Percentiles rank a stretch among this genome's conserved stretches.
phyloP scores from a whole-genome alignment of 495 filamentous ascomycete genomes.

The Gamarada debralockiae region DNA sequence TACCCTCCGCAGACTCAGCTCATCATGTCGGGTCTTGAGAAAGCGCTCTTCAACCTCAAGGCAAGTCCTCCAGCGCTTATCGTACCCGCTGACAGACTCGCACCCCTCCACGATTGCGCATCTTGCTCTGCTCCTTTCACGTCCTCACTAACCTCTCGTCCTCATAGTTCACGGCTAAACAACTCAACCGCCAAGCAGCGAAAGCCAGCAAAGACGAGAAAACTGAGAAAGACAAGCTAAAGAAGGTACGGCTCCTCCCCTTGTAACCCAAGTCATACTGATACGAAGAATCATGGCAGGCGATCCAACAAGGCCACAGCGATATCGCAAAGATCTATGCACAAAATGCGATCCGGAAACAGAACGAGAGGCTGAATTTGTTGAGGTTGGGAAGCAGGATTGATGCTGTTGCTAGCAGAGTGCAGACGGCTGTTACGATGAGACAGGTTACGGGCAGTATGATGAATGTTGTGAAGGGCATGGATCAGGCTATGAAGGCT shows the following conservation, averaged over 20 bases:
- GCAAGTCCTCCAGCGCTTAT: conserved; percentile 28
- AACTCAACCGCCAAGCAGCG: conserved; percentile 73
- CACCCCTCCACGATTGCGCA: neutral
- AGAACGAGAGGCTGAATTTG: conserved; percentile 63
- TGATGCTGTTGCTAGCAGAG: conserved; percentile 57
- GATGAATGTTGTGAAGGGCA: conserved; percentile 60
- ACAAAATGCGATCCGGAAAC: conserved; percentile 80
- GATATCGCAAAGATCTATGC: conserved; percentile 80
- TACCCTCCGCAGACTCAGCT: neutral
- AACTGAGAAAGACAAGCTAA: conserved; percentile 76
- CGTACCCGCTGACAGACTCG: conserved; percentile 4
- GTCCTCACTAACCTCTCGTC: neutral
- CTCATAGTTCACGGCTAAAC: conserved; percentile 74
- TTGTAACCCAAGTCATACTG: conserved; percentile 2
- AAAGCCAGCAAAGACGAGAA: conserved; percentile 83
- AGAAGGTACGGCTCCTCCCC: conserved; percentile 51
- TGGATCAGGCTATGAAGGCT: conserved; percentile 61
- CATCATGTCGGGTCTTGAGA: conserved; percentile 58
- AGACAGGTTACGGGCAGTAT: conserved; percentile 59
- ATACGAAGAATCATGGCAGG: conserved; percentile 25
- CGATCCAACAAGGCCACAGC: conserved; percentile 60
- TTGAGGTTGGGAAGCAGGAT: conserved; percentile 54
- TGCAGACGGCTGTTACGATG: conserved; percentile 67
- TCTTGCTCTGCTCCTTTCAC: neutral
- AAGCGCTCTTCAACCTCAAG: conserved; percentile 63